Conservation (phyloP, 768 basidiomycete species). For the Lactarius akahatsu region DNA sequence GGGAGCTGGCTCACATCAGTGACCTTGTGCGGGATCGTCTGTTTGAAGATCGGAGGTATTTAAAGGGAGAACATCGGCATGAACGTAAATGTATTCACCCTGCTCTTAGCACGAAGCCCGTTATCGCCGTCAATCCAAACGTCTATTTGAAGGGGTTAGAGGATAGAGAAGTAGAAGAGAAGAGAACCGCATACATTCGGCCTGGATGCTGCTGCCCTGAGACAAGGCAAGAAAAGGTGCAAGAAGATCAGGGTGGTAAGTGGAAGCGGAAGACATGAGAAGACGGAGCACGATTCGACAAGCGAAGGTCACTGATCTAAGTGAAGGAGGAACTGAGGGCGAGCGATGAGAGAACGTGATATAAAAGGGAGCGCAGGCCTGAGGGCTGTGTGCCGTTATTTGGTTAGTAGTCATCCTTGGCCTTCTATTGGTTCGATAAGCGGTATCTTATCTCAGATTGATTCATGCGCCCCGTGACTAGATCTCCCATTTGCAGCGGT, state of each 20-base stretch:
- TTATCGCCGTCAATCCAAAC: conserved; percentile 98
- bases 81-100: conserved; percentile 47
- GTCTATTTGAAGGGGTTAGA: conserved; percentile 50
- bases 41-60: conserved; percentile 20
- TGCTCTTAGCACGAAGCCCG: conserved; percentile 96
- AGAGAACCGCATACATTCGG: conserved; percentile 64
- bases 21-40: conserved; percentile 88
- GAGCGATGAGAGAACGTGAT: conserved; percentile 19
- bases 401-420: background rate
- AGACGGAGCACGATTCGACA: conserved; percentile 34
- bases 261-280: conserved; percentile 20
- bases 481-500: background rate
- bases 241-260: conserved; percentile 81
- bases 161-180: conserved; percentile 21
- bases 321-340: conserved; percentile 12
- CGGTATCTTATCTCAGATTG: background rate
- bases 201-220: conserved; percentile 92
- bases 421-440: conserved; percentile 22
- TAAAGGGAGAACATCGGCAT: conserved; percentile 11
- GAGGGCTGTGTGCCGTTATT: background rate
- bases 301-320: conserved; percentile 9
- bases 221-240: conserved; percentile 83
- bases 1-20: conserved; percentile 89
- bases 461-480: background rate
- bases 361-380: background rate